These are phyloP conservation scores for Myriosclerotinia scirpicola DNA, from an alignment of 2,329 filamentous ascomycete genomes.

Conservation along the genomic window DNA sequence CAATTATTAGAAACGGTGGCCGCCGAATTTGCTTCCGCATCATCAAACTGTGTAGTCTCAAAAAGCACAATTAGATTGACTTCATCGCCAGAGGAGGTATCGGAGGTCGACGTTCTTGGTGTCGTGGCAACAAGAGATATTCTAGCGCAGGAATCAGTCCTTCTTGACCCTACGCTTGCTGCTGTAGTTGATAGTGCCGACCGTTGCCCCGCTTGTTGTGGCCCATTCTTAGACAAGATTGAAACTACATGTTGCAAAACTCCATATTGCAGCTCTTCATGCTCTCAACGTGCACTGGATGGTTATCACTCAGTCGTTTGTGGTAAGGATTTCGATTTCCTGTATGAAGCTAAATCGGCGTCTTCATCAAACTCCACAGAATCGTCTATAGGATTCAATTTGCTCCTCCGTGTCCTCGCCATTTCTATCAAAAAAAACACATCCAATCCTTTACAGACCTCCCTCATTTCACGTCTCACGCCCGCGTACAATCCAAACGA, in stretches of 20 bases:
- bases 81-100: constrained; percentile 9
- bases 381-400: constrained; percentile 36
- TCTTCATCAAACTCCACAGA: constrained; percentile 29
- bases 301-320: constrained; percentile 39
- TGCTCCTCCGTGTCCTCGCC: constrained; percentile 39
- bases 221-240: constrained; percentile 26
- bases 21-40: constrained; percentile 30
- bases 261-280: constrained; percentile 36
- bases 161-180: constrained; percentile 31
- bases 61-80: constrained; percentile 31
- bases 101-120: constrained; percentile 35
- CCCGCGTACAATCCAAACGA: constrained; percentile 36
- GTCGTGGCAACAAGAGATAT: constrained; percentile 33
- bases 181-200: constrained; percentile 29
- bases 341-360: constrained; percentile 30
- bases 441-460: constrained; percentile 36
- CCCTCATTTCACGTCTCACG: constrained; percentile 38
- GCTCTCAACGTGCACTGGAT: constrained; percentile 33
- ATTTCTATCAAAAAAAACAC: constrained; percentile 34
- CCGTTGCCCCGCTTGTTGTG: constrained; percentile 36
- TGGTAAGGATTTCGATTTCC: constrained; percentile 38
- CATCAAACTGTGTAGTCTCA: constrained; percentile 33
- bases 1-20: constrained; percentile 29
- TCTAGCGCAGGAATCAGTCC: constrained; percentile 26
- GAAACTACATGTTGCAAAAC: constrained; percentile 33